A percentile compares a stretch with the other conserved stretches of the same genome.
phyloP scores from a whole-genome alignment of 495 filamentous ascomycete species.

The Peziza echinospora region DNA sequence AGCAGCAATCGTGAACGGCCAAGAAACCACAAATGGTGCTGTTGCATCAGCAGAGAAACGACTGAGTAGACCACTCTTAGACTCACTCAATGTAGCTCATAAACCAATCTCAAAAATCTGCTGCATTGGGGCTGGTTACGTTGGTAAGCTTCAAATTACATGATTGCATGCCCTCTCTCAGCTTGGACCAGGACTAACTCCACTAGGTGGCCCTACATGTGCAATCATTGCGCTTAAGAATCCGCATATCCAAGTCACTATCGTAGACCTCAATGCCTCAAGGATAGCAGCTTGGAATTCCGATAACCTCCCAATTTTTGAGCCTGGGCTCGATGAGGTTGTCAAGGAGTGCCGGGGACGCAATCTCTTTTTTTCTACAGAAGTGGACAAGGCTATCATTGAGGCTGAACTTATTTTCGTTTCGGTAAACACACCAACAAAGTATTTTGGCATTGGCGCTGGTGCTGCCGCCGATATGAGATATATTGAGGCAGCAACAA shows the following conservation, averaged over 20 bases:
- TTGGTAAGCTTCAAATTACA: constrained; percentile 23
- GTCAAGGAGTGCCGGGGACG: constrained; percentile 28
- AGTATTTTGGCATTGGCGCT: constrained; percentile 44
- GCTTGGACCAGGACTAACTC: no score
- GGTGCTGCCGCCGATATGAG: constrained; percentile 52
- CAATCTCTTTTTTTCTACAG: constrained; percentile 54
- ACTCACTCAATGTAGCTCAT: constrained; percentile 9
- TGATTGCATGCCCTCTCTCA: constrained; percentile 1
- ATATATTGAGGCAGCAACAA: constrained; percentile 46
- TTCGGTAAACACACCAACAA: constrained; percentile 66
- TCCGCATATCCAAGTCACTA: constrained; percentile 42
- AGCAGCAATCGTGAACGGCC: no score
- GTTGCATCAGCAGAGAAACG: constrained; percentile 6
- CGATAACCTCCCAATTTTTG: constrained; percentile 51
- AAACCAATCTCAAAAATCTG: constrained; percentile 34
- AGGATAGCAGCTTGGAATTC: constrained; percentile 58
- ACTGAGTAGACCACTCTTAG: constrained; percentile 9
- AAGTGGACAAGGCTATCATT: constrained; percentile 35
- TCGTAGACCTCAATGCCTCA: constrained; percentile 43
- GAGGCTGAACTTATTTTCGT: constrained; percentile 59
- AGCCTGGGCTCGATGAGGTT: constrained; percentile 46
- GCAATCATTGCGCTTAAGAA: constrained; percentile 55
- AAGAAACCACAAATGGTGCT: neutral
- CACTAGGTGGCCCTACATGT: constrained; percentile 53
- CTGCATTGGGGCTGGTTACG: constrained; percentile 43